Evolutionary conservation across 2,329 filamentous ascomycete species (phyloP).

Genomic region (Alternaria brassicicola): DNA sequence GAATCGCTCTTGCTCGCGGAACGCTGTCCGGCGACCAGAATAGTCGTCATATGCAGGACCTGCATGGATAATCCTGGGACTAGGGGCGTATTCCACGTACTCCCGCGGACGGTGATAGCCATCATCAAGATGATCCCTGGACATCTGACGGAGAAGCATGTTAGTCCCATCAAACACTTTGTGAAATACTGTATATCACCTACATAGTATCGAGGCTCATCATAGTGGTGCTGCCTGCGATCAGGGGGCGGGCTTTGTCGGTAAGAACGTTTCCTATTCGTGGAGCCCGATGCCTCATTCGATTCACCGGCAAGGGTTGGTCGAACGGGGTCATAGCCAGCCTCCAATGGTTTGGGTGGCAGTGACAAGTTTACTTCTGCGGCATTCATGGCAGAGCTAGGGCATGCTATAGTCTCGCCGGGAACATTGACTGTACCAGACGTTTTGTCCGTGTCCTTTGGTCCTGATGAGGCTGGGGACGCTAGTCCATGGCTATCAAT

Average conservation of each 20-base stretch:
- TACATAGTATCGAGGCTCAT: conserved; percentile 46
- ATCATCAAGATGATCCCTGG: conserved; percentile 39
- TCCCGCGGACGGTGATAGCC: conserved; percentile 34
- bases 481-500: conserved; percentile 38
- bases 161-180: conserved; percentile 23
- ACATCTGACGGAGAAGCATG: conserved; percentile 24
- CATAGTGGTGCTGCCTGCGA: conserved; percentile 36
- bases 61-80: conserved; percentile 35
- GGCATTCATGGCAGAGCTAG: conserved; percentile 26
- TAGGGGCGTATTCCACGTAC: conserved; percentile 40
- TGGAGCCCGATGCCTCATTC: conserved; percentile 21
- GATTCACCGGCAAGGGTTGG: conserved; percentile 39
- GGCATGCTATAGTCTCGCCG: conserved; percentile 26
- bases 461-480: conserved; percentile 37
- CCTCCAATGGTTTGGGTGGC: conserved; percentile 46
- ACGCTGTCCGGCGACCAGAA: conserved; percentile 37
- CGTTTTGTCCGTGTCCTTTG: conserved; percentile 39
- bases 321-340: conserved; percentile 57
- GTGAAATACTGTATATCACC: conserved; percentile 21
- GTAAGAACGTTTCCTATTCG: conserved; percentile 30
- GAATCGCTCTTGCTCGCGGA: conserved; percentile 42
- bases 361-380: conserved; percentile 42
- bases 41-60: conserved; percentile 40
- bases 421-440: conserved; percentile 23
- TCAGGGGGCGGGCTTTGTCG: conserved; percentile 36